Conservation (phyloP, 306 rosid species). For the Crataegus laevigata region DNA sequence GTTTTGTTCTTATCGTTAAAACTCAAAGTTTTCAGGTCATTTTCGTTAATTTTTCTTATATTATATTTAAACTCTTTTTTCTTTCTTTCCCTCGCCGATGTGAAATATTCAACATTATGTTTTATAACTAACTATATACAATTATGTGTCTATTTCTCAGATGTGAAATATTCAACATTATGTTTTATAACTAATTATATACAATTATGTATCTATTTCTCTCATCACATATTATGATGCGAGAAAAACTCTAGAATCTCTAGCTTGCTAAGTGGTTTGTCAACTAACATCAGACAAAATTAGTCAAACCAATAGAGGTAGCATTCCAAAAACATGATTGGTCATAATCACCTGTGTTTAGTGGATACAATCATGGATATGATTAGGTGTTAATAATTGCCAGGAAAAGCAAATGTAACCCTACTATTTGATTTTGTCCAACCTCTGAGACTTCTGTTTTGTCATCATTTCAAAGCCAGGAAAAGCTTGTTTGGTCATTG, state of each 20-base stretch:
- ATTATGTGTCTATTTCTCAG: too few species aligned
- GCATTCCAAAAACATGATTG: not conserved
- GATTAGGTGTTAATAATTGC: conserved; percentile 35
- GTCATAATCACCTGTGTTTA: conserved; percentile 6
- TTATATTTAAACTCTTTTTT: too few species aligned
- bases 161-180: too few species aligned
- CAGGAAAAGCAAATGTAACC: conserved; percentile 23
- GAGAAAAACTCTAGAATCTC: not conserved
- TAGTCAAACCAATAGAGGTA: not conserved
- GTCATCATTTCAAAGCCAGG: not conserved
- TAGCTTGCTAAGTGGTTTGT: not conserved
- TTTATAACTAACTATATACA: too few species aligned
- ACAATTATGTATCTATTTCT: too few species aligned
- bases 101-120: too few species aligned
- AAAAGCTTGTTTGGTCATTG: not conserved
- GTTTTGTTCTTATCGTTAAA: too few species aligned
- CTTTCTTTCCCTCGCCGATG: too few species aligned
- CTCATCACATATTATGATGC: rapidly evolving
- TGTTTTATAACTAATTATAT: too few species aligned
- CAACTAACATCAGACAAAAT: not conserved
- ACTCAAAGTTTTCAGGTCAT: too few species aligned
- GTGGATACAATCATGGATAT: conserved; percentile 33
- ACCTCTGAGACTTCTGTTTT: conserved; percentile 11
- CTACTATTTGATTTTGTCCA: conserved; percentile 34
- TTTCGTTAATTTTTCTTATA: too few species aligned